phyloP scores from a whole-genome alignment of 768 basidiomycete genomes.

The Suillus clintonianus region DNA sequence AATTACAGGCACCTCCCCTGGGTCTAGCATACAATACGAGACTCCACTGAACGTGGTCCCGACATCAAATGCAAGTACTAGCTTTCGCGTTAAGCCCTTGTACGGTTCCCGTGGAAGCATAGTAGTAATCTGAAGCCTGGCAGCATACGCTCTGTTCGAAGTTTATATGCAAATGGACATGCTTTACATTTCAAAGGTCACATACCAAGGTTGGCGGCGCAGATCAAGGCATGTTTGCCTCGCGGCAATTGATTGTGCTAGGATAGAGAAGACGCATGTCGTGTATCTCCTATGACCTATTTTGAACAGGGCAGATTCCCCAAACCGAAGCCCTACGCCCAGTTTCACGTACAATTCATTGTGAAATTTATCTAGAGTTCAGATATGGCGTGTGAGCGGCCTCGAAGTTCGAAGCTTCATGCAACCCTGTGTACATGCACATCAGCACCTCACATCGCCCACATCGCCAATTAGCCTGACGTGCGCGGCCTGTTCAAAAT shows the following conservation, averaged over 20 bases:
- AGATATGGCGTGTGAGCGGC: background rate
- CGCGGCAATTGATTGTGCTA: background rate
- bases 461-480: background rate
- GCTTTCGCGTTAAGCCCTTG: slow-evolving; percentile 39
- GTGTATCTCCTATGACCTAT: background rate
- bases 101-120: slow-evolving; percentile 35
- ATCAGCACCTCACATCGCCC: background rate
- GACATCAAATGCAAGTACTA: slow-evolving; percentile 46
- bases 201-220: background rate
- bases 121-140: slow-evolving; percentile 1
- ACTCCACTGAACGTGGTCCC: slow-evolving; percentile 47
- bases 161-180: background rate
- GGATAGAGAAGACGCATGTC: background rate
- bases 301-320: background rate
- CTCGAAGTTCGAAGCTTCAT: background rate
- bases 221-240: background rate
- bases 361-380: background rate
- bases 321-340: background rate
- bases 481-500: background rate
- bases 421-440: no score
- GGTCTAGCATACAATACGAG: slow-evolving; percentile 37
- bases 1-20: slow-evolving; percentile 34
- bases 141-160: no score
- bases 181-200: background rate
- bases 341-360: background rate